Evolutionary conservation across 2,329 filamentous ascomycete genomes (phyloP), one percentile per base, ranked within the genome.

Genomic region (Alternaria postmessia): DNA sequence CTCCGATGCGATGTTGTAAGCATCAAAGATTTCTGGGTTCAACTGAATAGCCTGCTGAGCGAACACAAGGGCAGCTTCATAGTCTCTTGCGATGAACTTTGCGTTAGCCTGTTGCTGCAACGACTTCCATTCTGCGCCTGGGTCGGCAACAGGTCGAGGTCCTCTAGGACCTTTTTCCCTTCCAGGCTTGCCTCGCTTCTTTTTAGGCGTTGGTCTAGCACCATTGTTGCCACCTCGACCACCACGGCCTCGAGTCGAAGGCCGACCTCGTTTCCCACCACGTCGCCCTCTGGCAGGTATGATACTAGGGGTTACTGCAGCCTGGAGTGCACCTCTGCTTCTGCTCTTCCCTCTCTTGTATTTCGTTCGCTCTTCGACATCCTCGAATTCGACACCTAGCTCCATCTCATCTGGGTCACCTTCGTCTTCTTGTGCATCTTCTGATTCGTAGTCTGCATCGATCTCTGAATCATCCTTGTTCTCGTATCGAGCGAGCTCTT

Each of bases 91-190:
- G 59, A 92, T 82, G 71, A 89, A 93, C 5, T 88, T 87, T 61
- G 89, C 84, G 59, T 88, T 91, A 3, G 91, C 91, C 70, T 86
- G 83, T 47, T 86, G 84, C 49, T 93, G 83, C 42, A 89, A 82
- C 41, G 86, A 82, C 69, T 89, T 92, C 75, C 93, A 91, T 67
- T 93, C 89, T 41, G 85, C 87, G 44, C 89, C 87, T 16, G 89
- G 89, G 73, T 91, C 89, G 8, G 87, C 88, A 24, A 87, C 85
- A 73, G 88, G 87, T 28, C 79, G 78, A 48, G 80, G 80, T 16
- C 81, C 80, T 67, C 75, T 73, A 34, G 67, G 71, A n/a, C 75
- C 74, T 55, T 70, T 74, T 14, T 69, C 69, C 47, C 72, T 66
- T 48, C 73, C 72, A 49, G 67, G 64, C 12, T 67, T 70, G 42